A percentile compares a stretch with the other conserved stretches of the same genome.
Conservation (phyloP, 139 green algal species). For the Trebouxia sp. region DNA sequence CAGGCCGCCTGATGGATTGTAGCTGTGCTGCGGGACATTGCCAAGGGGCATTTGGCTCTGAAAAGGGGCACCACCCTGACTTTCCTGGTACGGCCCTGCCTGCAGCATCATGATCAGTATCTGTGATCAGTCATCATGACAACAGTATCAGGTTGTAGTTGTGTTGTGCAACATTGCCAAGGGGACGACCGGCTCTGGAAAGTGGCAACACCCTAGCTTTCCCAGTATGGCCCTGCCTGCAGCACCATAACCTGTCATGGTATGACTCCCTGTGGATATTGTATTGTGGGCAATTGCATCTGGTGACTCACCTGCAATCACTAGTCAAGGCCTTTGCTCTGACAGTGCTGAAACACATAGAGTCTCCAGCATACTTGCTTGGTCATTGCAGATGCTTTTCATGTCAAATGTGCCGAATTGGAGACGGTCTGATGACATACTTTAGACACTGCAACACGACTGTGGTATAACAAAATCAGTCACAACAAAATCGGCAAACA, state of each 20-base stretch:
- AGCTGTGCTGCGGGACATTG: background rate
- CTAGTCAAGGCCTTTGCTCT: no score
- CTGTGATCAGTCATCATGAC: no score
- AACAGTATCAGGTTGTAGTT: no score
- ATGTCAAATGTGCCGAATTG: no score
- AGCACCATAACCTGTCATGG: background rate
- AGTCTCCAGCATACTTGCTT: no score
- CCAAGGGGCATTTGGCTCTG: background rate
- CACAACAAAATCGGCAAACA: background rate
- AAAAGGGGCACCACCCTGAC: background rate
- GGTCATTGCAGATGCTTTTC: no score
- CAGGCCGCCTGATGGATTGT: background rate
- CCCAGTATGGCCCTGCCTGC: background rate
- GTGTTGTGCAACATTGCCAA: background rate
- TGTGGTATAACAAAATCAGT: no score
- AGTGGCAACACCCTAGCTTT: background rate
- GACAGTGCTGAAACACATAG: no score
- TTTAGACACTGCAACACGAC: no score
- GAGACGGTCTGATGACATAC: no score
- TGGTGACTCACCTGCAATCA: no score
- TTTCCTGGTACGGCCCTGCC: background rate
- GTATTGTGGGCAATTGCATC: background rate
- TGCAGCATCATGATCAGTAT: background rate
- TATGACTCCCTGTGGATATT: no score
- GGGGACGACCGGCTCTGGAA: background rate